Evolutionary conservation across 179 eudicot species (phyloP).

Genomic region (Sideroxylon spinosum): DNA sequence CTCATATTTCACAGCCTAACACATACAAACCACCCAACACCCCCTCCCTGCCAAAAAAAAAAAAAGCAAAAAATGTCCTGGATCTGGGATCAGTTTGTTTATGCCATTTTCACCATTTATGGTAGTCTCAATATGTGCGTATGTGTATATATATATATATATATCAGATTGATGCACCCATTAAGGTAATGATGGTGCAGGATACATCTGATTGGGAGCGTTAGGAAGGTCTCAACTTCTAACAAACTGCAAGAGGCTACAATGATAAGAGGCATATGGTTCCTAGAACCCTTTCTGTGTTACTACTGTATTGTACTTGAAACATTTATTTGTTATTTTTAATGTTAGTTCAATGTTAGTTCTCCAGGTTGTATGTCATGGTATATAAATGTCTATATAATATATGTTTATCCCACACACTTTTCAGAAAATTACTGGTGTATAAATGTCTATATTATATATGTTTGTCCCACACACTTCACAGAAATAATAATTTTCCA

Average conservation of each 20-base stretch:
- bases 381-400: background rate
- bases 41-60: too few species aligned
- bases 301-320: background rate
- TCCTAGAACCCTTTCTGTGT: background rate
- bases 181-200: conserved; percentile 7
- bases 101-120: too few species aligned
- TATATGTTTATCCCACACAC: background rate
- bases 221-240: background rate
- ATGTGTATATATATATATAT: background rate
- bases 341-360: too few species aligned
- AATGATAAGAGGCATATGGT: background rate
- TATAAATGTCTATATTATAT: background rate
- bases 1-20: background rate
- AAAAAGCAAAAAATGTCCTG: too few species aligned
- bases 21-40: too few species aligned
- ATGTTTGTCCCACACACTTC: background rate
- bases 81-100: too few species aligned
- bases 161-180: background rate
- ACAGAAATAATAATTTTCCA: background rate
- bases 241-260: background rate
- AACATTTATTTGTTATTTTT: conserved; percentile 6
- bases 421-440: background rate
- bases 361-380: background rate
- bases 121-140: too few species aligned
- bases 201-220: conserved; percentile 9